Conservation (phyloP, 2,329 filamentous ascomycete genomes). For the Penicillium sp. region DNA sequence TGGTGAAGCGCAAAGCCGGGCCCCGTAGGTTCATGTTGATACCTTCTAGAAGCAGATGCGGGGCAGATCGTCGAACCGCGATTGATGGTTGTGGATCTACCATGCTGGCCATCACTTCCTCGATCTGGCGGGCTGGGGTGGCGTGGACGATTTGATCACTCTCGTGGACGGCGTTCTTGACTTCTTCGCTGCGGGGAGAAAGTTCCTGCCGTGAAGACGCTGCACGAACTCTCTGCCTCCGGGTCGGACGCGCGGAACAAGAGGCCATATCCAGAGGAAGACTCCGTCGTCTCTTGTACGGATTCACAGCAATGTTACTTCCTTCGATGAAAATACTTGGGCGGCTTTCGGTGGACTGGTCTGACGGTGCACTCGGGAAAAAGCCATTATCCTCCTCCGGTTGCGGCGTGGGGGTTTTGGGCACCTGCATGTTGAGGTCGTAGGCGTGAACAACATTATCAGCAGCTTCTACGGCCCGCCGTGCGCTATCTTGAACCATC, state of each 20-base stretch:
- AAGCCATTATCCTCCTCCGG: conserved; percentile 41
- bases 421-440: conserved; percentile 72
- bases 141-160: conserved; percentile 42
- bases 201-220: conserved; percentile 34
- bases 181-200: conserved; percentile 40
- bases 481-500: conserved; percentile 70
- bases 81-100: conserved; percentile 37
- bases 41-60: conserved; percentile 37
- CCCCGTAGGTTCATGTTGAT: conserved; percentile 35
- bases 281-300: conserved; percentile 47
- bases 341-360: conserved; percentile 32
- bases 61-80: conserved; percentile 36
- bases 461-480: conserved; percentile 69
- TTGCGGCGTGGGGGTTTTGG: conserved; percentile 62
- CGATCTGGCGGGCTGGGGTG: conserved; percentile 35
- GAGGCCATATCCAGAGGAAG: conserved; percentile 37
- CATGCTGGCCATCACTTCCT: conserved; percentile 41
- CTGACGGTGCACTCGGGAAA: conserved; percentile 25
- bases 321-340: conserved; percentile 45
- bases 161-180: conserved; percentile 44
- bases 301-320: conserved; percentile 44
- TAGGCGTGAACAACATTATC: conserved; percentile 76
- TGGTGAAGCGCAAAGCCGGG: conserved; percentile 43
- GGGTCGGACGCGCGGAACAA: conserved; percentile 23
- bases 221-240: conserved; percentile 37